Base-by-base conservation (phyloP, 2,329 filamentous ascomycete species). In the Pleoardoris graminearum region DNA sequence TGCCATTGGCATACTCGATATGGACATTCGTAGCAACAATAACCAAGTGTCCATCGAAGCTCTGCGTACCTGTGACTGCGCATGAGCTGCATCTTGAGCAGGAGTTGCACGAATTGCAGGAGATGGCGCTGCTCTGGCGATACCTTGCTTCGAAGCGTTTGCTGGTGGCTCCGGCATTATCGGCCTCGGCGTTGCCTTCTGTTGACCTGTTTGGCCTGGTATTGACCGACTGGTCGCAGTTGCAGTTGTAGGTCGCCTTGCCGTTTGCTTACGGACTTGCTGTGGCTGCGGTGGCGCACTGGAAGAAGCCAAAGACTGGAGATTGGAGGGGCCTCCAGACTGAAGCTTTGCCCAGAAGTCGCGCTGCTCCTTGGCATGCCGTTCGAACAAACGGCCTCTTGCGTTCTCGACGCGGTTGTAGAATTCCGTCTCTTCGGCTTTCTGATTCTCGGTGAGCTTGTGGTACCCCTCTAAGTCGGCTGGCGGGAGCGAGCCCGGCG, bases 331-430 rank as follows among this genome's bases (percentile, higher is more conserved):
- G 30, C n/a, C 30, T 33, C n/a, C n/a, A 16, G 30, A 33, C 30
- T 33, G 30, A 37, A 23, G 23, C 5, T 10, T 30, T 1, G 17
- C 51, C 57, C 55, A 56, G 27, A 62, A 55, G 0, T 48, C 32
- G 1, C 44, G 17, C 25, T 61, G 50, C 35, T 60, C 58, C 7
- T 29, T 21, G 5, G 19, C 10, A 14, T 62, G 58, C 3, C 21
- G 53, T 3, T 42, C 48, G 7, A 50, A 30, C 6, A 64, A 19
- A 0, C 21, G 16, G 0, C 21, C 16, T 19, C 33, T 29, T 14
- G 25, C 36, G 1, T 19, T 29, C 1, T 51, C 48, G 4, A 55
- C 33, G 0, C 45, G 16, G 3, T 16, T 5, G 4, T 44, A n/a
- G 14, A 62, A 50, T 1, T 43, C 30, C 5, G 3, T 12, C 14